Percentiles rank a stretch among this genome's conserved stretches.
These are phyloP conservation scores for Chaetomium sp. DNA, from an alignment of 2,329 filamentous ascomycete genomes.

Conservation along the genomic window DNA sequence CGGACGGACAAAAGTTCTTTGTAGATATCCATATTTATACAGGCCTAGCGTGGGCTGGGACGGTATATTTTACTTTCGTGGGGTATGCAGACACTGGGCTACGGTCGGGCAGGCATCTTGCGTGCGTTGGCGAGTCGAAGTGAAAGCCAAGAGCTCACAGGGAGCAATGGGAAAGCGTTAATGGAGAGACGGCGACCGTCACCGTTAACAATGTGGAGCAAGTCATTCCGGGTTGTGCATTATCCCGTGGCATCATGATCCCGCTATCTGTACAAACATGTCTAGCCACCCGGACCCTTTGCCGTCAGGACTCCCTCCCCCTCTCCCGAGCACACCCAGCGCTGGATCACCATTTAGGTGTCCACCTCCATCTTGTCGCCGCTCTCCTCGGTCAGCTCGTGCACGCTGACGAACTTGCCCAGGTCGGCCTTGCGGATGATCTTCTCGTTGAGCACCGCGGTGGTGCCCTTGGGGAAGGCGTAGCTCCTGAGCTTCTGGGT, in stretches of 20 bases:
- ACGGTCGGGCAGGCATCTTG: not conserved
- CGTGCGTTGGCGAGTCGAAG: not conserved
- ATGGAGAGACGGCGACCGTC: not conserved
- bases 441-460: conserved; percentile 93
- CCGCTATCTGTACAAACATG: conserved; percentile 18
- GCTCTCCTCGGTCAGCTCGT: conserved; percentile 72
- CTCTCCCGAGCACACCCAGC: not conserved
- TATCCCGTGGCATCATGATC: conserved; percentile 15
- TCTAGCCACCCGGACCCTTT: not conserved
- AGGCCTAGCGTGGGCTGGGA: not conserved
- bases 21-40: conserved; percentile 13
- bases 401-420: conserved; percentile 88
- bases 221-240: conserved; percentile 11
- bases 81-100: not conserved
- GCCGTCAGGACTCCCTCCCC: not conserved
- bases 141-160: not conserved
- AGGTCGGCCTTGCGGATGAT: conserved; percentile 93
- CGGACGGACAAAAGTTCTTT: conserved; percentile 2
- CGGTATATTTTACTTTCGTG: not conserved
- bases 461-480: conserved; percentile 87
- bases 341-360: conserved; percentile 44
- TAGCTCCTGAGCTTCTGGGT: conserved; percentile 92
- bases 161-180: not conserved
- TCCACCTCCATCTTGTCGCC: conserved; percentile 72
- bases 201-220: not conserved